Evolutionary conservation across 2,329 filamentous ascomycete species (phyloP).

Genomic region (Dryadomyces quercivorus): DNA sequence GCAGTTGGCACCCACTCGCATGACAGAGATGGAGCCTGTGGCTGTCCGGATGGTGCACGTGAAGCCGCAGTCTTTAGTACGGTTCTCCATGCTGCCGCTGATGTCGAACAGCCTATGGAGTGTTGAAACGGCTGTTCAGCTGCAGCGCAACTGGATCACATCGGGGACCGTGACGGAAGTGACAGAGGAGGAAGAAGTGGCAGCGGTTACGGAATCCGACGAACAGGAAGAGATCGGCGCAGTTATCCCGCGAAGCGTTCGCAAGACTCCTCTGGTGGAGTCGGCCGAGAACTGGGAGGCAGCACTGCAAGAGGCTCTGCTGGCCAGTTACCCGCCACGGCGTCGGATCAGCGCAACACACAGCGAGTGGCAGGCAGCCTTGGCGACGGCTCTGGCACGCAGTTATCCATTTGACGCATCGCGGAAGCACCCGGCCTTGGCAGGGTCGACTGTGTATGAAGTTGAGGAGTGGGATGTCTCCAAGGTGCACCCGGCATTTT

Average conservation of each 20-base stretch:
- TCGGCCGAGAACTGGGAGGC: conserved; percentile 22
- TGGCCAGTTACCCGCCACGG: conserved; percentile 15
- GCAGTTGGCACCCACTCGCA: conserved; percentile 7
- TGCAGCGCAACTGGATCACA: conserved; percentile 18
- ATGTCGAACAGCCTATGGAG: conserved; percentile 17
- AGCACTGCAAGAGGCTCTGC: conserved; percentile 20
- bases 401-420: conserved; percentile 20
- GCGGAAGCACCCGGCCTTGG: conserved; percentile 21
- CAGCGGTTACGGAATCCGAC: too few species aligned
- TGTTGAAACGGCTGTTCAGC: not conserved
- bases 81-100: conserved; percentile 5
- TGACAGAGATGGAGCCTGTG: conserved; percentile 12
- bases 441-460: conserved; percentile 12
- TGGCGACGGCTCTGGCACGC: conserved; percentile 22
- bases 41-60: conserved; percentile 19
- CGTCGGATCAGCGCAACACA: conserved; percentile 14
- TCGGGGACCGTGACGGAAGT: not conserved
- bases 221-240: too few species aligned
- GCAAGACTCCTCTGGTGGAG: not conserved
- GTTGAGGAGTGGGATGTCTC: conserved; percentile 16
- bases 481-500: conserved; percentile 21
- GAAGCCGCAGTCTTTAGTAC: not conserved
- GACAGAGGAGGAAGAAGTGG: not conserved
- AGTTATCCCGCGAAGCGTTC: too few species aligned
- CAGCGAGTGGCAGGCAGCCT: conserved; percentile 24